Conservation (phyloP, 2,329 filamentous ascomycete genomes). For the Allantophomopsis lycopodina region DNA sequence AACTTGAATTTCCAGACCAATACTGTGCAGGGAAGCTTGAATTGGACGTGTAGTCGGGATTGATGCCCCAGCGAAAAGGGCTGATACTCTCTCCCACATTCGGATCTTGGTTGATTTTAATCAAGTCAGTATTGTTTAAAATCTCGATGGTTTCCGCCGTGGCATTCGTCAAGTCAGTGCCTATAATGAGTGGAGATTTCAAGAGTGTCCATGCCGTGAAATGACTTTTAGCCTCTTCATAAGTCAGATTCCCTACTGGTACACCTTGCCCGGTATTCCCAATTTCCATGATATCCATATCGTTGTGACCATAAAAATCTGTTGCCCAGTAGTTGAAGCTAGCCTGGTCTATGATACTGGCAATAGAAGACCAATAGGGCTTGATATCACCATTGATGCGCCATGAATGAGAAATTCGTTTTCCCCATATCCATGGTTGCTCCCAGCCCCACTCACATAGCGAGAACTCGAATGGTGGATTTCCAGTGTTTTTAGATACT, state of each 20-base stretch:
- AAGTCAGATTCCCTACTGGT: conserved; percentile 5
- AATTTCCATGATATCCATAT: conserved; percentile 18
- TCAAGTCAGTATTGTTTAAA: conserved; percentile 10
- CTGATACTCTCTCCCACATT: conserved; percentile 25
- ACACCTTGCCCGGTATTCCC: conserved; percentile 3
- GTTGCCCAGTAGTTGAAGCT: conserved; percentile 27
- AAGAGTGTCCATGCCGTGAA: conserved; percentile 13
- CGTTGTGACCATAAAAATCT: conserved; percentile 34
- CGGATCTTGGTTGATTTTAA: conserved; percentile 13
- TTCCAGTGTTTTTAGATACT: too few species aligned
- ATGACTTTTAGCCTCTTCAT: conserved; percentile 26
- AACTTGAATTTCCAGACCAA: conserved; percentile 21
- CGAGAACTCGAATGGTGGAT: too few species aligned
- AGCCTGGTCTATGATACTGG: conserved; percentile 32
- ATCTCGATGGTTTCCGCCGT: conserved; percentile 18
- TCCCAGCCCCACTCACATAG: conserved; percentile 40
- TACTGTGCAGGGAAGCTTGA: conserved; percentile 31
- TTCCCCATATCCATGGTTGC: conserved; percentile 34
- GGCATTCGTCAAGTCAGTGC: conserved; percentile 8
- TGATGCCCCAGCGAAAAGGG: conserved; percentile 30
- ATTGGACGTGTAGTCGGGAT: conserved; percentile 34
- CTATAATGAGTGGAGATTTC: conserved; percentile 12
- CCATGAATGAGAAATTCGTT: conserved; percentile 31
- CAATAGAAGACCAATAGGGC: conserved; percentile 18
- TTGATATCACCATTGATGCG: conserved; percentile 29